Evolutionary conservation across 176 grass and related monocot species (phyloP).

Genomic region (bread wheat (Triticum aestivum)): DNA sequence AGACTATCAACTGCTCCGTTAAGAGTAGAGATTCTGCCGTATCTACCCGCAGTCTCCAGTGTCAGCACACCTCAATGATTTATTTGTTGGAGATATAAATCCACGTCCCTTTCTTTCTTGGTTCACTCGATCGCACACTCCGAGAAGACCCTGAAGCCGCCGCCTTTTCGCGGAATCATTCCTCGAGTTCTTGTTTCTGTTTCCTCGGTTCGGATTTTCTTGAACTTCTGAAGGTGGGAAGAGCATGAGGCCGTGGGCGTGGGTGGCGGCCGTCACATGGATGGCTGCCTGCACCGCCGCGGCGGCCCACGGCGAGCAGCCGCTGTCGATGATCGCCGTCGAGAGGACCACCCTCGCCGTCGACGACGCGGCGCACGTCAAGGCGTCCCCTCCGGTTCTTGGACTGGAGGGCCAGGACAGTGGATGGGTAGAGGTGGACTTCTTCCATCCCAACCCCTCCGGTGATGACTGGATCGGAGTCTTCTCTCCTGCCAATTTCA

Average conservation of each 20-base stretch:
- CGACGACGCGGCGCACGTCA: conserved; percentile 40
- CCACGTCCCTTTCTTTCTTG: not conserved
- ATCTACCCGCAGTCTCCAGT: not conserved
- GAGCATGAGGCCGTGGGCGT: conserved; percentile 13
- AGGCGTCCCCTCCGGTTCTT: conserved; percentile 52
- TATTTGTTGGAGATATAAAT: conserved; percentile 2
- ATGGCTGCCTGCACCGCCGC: not conserved
- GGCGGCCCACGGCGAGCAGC: conserved; percentile 43
- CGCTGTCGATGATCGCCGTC: conserved; percentile 54
- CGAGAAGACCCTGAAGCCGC: not conserved
- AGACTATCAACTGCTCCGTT: too few relatives aligned
- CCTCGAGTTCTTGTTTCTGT: not conserved
- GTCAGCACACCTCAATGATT: not conserved
- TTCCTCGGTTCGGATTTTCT: not conserved
- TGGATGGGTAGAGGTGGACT: conserved; percentile 76
- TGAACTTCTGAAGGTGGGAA: not conserved
- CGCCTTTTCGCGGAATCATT: conserved; percentile 5
- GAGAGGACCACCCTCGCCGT: conserved; percentile 37
- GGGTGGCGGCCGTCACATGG: not conserved
- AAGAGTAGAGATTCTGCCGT: not conserved
- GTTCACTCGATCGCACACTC: not conserved
- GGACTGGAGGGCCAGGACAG: conserved; percentile 63
- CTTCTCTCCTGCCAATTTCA: conserved; percentile 87
- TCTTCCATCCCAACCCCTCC: conserved; percentile 57
- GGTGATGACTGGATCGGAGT: conserved; percentile 71